Conservation (phyloP, 495 filamentous ascomycete species). For the Glutinoglossum americanum region DNA sequence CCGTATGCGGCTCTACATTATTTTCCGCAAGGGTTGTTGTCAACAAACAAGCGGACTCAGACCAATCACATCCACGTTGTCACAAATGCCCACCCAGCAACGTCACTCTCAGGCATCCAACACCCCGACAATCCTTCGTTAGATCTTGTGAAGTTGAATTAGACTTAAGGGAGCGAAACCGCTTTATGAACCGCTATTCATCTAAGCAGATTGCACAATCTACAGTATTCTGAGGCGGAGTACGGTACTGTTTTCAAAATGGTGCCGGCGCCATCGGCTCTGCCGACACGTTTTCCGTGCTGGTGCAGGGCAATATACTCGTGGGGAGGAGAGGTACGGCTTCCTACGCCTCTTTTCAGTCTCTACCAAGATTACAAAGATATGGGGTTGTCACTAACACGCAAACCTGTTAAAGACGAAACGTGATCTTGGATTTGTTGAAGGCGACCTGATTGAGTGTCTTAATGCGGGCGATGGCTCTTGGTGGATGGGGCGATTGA, state of each 20-base stretch:
- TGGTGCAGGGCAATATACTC: constrained; percentile 92
- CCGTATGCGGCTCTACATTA: neutral
- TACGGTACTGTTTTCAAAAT: constrained; percentile 15
- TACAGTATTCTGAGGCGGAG: neutral
- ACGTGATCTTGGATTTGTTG: constrained; percentile 84
- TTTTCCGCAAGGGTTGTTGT: neutral
- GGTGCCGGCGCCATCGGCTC: constrained; percentile 36
- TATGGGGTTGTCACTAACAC: neutral
- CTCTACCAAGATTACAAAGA: neutral
- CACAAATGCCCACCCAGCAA: neutral
- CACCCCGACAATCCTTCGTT: neutral
- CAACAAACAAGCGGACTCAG: neutral
- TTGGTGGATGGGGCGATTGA: constrained; percentile 91
- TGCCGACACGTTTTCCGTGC: constrained; percentile 80
- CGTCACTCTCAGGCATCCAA: neutral
- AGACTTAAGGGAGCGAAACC: neutral
- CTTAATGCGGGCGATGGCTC: constrained; percentile 91
- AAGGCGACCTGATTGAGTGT: constrained; percentile 94
- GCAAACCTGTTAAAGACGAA: constrained; percentile 35
- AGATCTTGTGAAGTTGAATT: neutral
- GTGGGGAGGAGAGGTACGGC: constrained; percentile 73
- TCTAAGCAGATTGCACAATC: neutral
- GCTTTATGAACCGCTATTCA: neutral
- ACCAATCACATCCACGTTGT: neutral
- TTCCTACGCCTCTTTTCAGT: constrained; percentile 4